Evolutionary conservation across 305 asterid genomes (phyloP).

Genomic region (Fraxinus sp.): DNA sequence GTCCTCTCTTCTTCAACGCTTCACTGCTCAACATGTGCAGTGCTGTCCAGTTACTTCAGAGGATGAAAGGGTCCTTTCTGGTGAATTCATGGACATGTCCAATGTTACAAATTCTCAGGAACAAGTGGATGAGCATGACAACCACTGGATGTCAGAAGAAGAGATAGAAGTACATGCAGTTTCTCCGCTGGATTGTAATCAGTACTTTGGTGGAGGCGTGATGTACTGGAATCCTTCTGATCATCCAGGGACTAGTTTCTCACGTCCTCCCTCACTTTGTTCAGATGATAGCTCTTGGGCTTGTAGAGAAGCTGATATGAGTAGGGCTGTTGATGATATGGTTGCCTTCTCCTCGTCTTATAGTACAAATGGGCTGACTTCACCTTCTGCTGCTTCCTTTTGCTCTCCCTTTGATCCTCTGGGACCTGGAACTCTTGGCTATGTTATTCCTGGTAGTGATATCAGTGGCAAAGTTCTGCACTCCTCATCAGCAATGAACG

Average conservation of each 20-base stretch:
- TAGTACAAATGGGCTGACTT: constrained; percentile 92
- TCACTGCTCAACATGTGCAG: constrained; percentile 51
- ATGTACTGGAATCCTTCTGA: constrained; percentile 98
- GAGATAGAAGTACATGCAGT: constrained; percentile 81
- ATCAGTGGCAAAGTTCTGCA: constrained; percentile 79
- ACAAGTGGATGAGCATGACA: constrained; percentile 74
- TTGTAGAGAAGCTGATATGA: constrained; percentile 98
- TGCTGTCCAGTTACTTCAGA: constrained; percentile 61
- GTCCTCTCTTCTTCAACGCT: constrained; percentile 66
- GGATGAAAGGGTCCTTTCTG: constrained; percentile 74
- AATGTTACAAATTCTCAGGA: constrained; percentile 68
- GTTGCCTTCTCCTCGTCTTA: constrained; percentile 98
- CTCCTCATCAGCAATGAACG: constrained; percentile 65
- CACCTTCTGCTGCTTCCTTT: constrained; percentile 94
- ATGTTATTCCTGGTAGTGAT: constrained; percentile 86
- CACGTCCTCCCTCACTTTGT: constrained; percentile 99
- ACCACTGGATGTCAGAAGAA: constrained; percentile 93
- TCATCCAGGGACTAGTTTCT: constrained; percentile 77
- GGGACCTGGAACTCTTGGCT: constrained; percentile 82
- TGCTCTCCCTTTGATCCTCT: constrained; percentile 92
- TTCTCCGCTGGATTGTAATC: constrained; percentile 82
- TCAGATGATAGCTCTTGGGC: constrained; percentile 99
- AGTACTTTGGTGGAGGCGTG: constrained; percentile 95
- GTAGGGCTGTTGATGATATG: constrained; percentile 94
- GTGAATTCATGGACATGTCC: constrained; percentile 60